Evolutionary conservation across 2,329 filamentous ascomycete species (phyloP).

Genomic region (Exophiala bonariae): DNA sequence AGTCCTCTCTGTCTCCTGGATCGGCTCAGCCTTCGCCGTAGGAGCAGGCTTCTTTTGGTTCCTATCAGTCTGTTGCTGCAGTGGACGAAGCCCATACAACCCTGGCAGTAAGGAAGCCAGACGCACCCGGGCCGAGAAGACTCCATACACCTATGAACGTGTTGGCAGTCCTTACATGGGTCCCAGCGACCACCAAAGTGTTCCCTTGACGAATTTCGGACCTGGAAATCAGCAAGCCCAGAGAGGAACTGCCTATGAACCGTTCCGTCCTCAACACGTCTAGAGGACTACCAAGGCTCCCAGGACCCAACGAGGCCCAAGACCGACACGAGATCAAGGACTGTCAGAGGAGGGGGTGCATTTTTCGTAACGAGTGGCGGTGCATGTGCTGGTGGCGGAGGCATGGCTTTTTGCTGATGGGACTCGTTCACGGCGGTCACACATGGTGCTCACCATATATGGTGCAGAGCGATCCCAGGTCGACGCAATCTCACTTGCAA

Average conservation of each 20-base stretch:
- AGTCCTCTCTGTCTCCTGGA: constrained; percentile 74
- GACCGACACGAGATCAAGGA: no score
- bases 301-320: no score
- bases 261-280: constrained; percentile 21
- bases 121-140: constrained; percentile 55
- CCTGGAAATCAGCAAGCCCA: constrained; percentile 10
- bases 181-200: constrained; percentile 25
- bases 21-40: constrained; percentile 75
- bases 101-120: constrained; percentile 21
- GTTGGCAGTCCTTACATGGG: constrained; percentile 38
- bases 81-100: constrained; percentile 55
- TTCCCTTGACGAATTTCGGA: constrained; percentile 23
- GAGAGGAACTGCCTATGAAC: constrained; percentile 21
- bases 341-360: no score
- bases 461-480: no score
- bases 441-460: no score
- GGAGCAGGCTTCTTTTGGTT: constrained; percentile 85
- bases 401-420: no score
- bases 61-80: constrained; percentile 89
- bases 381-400: no score
- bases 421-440: no score
- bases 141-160: constrained; percentile 61
- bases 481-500: no score
- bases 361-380: no score
- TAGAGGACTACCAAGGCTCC: no score